Evolutionary conservation across 225 moss, liverwort and hornwort genomes (phyloP), one percentile per base, ranked within the genome.

Genomic region (Lunularia cruciata): DNA sequence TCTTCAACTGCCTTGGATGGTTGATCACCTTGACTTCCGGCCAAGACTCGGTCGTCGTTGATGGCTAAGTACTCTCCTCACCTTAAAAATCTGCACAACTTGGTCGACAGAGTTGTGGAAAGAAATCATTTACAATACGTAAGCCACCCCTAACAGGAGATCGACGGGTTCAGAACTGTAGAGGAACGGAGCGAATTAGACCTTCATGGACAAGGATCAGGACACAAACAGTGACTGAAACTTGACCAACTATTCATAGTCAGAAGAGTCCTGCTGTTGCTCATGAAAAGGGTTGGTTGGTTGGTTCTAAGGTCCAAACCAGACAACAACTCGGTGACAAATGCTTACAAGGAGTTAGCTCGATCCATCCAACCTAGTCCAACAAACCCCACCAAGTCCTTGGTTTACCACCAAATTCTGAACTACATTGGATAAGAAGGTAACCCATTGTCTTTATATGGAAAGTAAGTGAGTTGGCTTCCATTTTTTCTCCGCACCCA

Each of bases 381-480:
- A 53, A 53, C 52, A 53, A 26, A 2, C 11, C 43, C 11, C 11
- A 43, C 43, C 43, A 43, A 2, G 16, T 43, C 43, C 12, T 43
- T 16, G 5, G 43, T 6, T 25, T 8, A 5, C 23, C 16, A 0
- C 19, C 23, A 12, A 16, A 8, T 53, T 12, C 23, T 6, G 16
- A n/a, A n/a, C 52, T 23, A 26, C 52, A 26, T 8, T 53, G 23
- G 22, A 53, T 25, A 8, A 23, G 12, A 53, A 53, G 52, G 52
- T 53, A 53, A 53, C 23, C 23, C 12, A 5, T 26, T 53, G 52
- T 53, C 52, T 53, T 53, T 23, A 25, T 53, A 53, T 53, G 52
- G 52, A 53, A 53, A 25, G 52, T 53, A 26, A 53, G 52, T 53
- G 52, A 53, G 52, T 53, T 53, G 52, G 52, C 52, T 25, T 53